Evolutionary conservation across 2,329 filamentous ascomycete species (phyloP).

Genomic region (Colletotrichum truncatum): DNA sequence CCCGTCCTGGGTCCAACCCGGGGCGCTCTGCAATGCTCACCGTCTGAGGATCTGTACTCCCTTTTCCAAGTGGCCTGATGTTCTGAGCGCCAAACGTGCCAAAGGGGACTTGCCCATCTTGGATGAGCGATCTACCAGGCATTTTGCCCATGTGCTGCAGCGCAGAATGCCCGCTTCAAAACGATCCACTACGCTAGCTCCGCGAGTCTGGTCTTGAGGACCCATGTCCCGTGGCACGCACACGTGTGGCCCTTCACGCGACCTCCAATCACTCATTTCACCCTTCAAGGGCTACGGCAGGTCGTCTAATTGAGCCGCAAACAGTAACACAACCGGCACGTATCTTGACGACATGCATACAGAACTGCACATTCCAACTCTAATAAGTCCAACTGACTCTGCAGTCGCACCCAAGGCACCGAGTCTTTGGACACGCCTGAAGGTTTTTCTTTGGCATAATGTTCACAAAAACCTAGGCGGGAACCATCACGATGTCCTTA

Average conservation of each 20-base stretch:
- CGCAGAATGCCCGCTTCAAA: not conserved
- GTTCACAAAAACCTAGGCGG: not conserved
- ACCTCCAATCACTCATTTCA: no score
- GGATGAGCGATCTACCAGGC: not conserved
- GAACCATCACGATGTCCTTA: constrained; percentile 1
- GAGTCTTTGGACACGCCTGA: no score
- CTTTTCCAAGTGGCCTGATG: not conserved
- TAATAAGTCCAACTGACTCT: no score
- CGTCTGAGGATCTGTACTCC: not conserved
- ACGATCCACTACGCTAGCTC: not conserved
- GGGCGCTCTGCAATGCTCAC: not conserved
- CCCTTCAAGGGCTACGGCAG: no score
- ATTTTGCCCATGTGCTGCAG: not conserved
- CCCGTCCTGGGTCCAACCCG: constrained; percentile 1
- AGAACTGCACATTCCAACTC: no score
- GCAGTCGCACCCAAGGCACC: no score
- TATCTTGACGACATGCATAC: not conserved
- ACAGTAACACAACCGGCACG: not conserved
- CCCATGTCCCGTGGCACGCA: not conserved
- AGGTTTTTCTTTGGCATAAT: constrained; percentile 4
- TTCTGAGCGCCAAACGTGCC: not conserved
- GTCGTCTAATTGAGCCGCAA: not conserved
- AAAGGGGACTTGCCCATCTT: not conserved
- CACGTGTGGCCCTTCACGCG: not conserved
- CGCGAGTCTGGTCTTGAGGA: not conserved